Evolutionary conservation across 2,329 filamentous ascomycete genomes (phyloP), one percentile per base, ranked within the genome.

Genomic region (Coniosporium tulheliwenetii): DNA sequence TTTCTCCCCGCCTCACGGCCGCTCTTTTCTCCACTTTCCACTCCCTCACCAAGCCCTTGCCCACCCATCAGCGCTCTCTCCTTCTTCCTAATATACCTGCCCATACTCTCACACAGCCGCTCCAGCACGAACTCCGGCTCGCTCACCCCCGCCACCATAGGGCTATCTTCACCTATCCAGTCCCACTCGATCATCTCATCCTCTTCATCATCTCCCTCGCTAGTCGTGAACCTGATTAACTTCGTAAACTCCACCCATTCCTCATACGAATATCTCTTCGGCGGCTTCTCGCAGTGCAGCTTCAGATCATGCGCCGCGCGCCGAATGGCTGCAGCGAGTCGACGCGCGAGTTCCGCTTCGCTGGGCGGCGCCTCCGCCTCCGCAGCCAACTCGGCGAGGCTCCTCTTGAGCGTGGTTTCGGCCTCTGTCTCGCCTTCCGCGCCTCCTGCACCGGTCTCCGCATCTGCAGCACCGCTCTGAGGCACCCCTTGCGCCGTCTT

Each of bases 191-290:
- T 61, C 13, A 78, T 50, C 0, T 71, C 75, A 26, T 73, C 70
- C n/a, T 71, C 65, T 14, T 73, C 69, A 42, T 74, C 71, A 7
- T 70, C 64, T 53, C 60, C 40, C 51, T 55, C 32, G 2, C 54
- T 50, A 2, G 43, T 41, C 2, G 64, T 64, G 47, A 78, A 77
- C 2, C 71, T 65, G 32, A 93, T 82, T 30, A 94, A 67, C 15
- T 75, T 73, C 7, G 87, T 78, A 50, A 85, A 91, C 64, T 84
- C 83, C 0, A 81, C 81, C 87, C 86, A 93, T 54, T 93, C 81
- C 48, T 86, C 77, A 47, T 86, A 95, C 0, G 66, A 69, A 55
- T 94, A 95, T 41, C 69, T 71, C 41, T 77, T 77, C 2, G 73
- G 69, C 4, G 67, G 59, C 36, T 65, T 58, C 16, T 31, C n/a